Base-by-base conservation (phyloP, 1,284 basidiomycete species). In the Irpex sp. region DNA sequence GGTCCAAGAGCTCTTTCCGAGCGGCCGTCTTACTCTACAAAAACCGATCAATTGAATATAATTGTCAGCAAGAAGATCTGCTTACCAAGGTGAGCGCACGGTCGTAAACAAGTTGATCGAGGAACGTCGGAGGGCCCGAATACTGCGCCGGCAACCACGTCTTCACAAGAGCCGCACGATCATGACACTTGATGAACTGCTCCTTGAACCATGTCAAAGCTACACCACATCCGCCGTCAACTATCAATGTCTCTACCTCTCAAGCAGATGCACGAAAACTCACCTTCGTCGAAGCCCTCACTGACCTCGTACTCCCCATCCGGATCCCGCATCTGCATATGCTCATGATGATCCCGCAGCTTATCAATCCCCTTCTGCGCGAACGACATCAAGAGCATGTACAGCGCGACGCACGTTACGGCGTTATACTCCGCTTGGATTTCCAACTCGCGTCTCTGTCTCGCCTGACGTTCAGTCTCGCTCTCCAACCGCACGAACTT, bases 341-440 rank as follows among this genome's bases (percentile, higher is more conserved):
- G 87, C 69, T 91, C 89, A 70, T 90, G 84, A 70, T 88, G 84
- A 63, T 86, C 81, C 62, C 86, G 78, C 64, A 93, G 78, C 70
- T 83, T 84, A 68, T 94, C 87, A 63, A 97, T 94, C 8, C 95
- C 97, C 73, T 90, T 92, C 76, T 96, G 93, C 62, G 95, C 87
- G 75, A 98, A 98, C 0, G 89, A 86, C 83, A 98, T 90, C 50
- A 97, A 83, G 66, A 95, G 91, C 80, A 98, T 90, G 78, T 98
- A 98, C 60, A 99, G 83, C 49, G 95, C 90, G 46, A 97, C 88
- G 60, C 87, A 89, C 0, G 90, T 90, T 78, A 95, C 84, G 77
- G 90, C 88, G 68, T 95, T 79, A 79, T 91, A 80, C 70, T 92
- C 90, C 13, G 88, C 88, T 69, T 92, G 89, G 70, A 86, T 80